A percentile compares a stretch with the other conserved stretches of the same genome.
These are phyloP conservation scores for Xylariaceae sp. DNA, from an alignment of 2,329 filamentous ascomycete species.

Conservation along the genomic window DNA sequence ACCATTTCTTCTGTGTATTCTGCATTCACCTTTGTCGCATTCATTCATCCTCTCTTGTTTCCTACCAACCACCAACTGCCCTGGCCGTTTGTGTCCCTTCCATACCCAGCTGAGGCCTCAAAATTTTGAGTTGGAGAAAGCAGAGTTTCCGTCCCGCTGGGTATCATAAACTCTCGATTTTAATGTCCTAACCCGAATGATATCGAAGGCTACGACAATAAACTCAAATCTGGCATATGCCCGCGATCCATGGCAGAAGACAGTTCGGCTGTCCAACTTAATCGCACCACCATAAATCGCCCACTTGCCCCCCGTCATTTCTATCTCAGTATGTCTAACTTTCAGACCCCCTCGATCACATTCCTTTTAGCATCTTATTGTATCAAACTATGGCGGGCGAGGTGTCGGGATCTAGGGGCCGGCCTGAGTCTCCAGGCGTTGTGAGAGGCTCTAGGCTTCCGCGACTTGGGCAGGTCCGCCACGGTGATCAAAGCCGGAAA, in stretches of 20 bases:
- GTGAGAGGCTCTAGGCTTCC: slow-evolving; percentile 18
- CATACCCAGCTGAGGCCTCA: no score
- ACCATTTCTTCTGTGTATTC: no score
- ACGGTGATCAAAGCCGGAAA: slow-evolving; percentile 7
- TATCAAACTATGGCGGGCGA: slow-evolving; percentile 17
- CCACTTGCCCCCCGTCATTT: slow-evolving; percentile 13
- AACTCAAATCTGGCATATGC: slow-evolving; percentile 8
- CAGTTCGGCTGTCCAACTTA: slow-evolving; percentile 15
- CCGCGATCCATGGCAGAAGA: slow-evolving; percentile 12
- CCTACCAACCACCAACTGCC: no score
- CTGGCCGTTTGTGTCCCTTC: no score
- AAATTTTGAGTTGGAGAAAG: no score
- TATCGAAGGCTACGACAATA: slow-evolving; percentile 1
- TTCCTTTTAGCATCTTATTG: no score
- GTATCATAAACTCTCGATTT: background rate
- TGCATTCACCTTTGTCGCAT: no score
- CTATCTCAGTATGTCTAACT: slow-evolving; percentile 22
- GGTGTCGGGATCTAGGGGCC: slow-evolving; percentile 6
- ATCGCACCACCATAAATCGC: slow-evolving; percentile 10
- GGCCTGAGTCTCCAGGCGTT: slow-evolving; percentile 7
- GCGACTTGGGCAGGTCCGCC: slow-evolving; percentile 12
- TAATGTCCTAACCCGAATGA: background rate
- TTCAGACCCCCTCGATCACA: background rate
- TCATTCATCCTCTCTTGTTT: no score
- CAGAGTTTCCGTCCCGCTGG: background rate